Evolutionary conservation across 2,329 filamentous ascomycete genomes (phyloP), one percentile per base, ranked within the genome.

Genomic region (Tolypocladium tundrense): DNA sequence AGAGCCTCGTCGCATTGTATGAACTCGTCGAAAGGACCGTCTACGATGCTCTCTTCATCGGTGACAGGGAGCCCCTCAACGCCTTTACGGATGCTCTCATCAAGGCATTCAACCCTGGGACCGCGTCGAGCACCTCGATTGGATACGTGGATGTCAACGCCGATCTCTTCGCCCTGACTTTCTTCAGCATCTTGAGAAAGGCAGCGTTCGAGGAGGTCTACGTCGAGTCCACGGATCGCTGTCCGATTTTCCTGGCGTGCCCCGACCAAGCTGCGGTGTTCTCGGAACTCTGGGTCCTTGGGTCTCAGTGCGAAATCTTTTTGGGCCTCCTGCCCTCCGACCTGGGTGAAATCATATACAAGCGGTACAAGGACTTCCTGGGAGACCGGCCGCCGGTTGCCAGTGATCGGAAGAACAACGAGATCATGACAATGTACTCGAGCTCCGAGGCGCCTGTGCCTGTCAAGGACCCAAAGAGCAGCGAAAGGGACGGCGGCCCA

Each of bases 221-320:
- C 63, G 72, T 82, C 14, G 83, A 86, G 66, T 80, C 84, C 1
- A 83, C 80, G 0, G 83, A 86, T 64, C 75, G 82, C 9, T 85
- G 84, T 63, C 83, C 82, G 0, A 71, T 85, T 11, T 84, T 84
- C 67, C 81, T 84, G 57, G 75, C 79, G 24, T 83, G 84, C 58
- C 74, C 82, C 1, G 84, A 86, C 58, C 84, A 87, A 66, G 83
- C 83, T 16, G 83, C 82, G 39, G 82, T 82, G 8, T 86, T 86
- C 63, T 79, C 83, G 1, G 84, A 86, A 65, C 77, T 84, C 0
- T 86, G 84, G 68, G 83, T 82, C 0, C 72, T 86, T 1, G 84
- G 84, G 1, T 86, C 83, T 4, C 79, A 83, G 57, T 87, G 84
- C 64, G 82, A 85, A 60, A 75, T 79, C 1, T 86, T 85, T 64